Percentiles rank a stretch among this genome's conserved stretches.
These are phyloP conservation scores for Trametes sp. DNA, from an alignment of 1,284 basidiomycete genomes.

Conservation along the genomic window DNA sequence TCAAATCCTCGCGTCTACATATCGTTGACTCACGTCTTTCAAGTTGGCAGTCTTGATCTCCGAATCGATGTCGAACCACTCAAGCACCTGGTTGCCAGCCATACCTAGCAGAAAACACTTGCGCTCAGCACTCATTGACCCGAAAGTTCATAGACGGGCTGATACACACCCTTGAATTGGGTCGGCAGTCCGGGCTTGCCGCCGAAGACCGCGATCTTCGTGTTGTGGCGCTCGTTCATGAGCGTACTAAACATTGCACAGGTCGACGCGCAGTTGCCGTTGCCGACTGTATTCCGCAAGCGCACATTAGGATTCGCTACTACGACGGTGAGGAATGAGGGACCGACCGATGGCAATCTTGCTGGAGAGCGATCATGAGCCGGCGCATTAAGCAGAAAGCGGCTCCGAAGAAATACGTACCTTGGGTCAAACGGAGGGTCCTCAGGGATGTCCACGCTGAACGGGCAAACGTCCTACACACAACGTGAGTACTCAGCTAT, in stretches of 20 bases:
- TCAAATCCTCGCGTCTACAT: neutral
- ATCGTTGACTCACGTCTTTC: constrained; percentile 52
- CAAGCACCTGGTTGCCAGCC: constrained; percentile 71
- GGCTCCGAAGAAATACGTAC: constrained; percentile 41
- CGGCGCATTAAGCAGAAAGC: too few species aligned
- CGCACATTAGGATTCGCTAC: neutral
- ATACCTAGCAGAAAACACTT: constrained; percentile 48
- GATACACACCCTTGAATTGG: constrained; percentile 60
- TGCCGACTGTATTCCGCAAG: constrained; percentile 42
- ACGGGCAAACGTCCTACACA: constrained; percentile 47
- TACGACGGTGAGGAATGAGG: too few species aligned
- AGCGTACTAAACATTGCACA: constrained; percentile 71
- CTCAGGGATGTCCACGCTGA: constrained; percentile 54
- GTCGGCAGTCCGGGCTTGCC: constrained; percentile 61
- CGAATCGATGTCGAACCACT: constrained; percentile 67
- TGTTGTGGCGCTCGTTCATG: constrained; percentile 65
- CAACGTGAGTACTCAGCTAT: neutral
- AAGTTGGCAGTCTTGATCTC: constrained; percentile 70
- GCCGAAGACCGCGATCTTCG: constrained; percentile 66
- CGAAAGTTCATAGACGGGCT: too few species aligned
- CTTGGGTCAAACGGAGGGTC: constrained; percentile 61
- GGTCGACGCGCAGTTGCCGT: constrained; percentile 67
- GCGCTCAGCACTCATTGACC: neutral
- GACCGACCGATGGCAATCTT: constrained; percentile 59
- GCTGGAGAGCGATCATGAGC: constrained; percentile 42